Evolutionary conservation across 106 monocot genomes (phyloP), one percentile per base, ranked within the genome.

Genomic region (Alisma plantagoaquatica): DNA sequence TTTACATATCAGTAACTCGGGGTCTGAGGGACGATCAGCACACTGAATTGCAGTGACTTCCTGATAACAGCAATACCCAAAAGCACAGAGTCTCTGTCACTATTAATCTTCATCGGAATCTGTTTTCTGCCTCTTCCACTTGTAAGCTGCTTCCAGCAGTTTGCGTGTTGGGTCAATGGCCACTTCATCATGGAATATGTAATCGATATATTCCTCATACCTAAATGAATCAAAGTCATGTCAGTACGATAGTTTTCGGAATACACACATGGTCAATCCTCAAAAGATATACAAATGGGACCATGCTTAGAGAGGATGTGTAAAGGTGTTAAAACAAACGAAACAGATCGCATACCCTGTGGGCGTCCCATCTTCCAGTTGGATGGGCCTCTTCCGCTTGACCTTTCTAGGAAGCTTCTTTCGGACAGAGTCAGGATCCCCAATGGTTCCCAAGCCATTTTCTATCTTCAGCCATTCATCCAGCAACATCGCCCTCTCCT

Each of bases 141-240:
- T 77, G 64, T 96, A 88, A 0, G 88, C 88, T 45, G 88, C 88
- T 61, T 88, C 88, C 25, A 96, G 38, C 10, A 96, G 88, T 69
- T 88, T 96, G 59, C 88, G 60, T 53, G 77, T 88, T 5, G 94
- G 80, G 23, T 81, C 81, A 56, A 81, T 56, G 4, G 84, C 77
- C 47, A 75, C 88, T 28, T 96, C 94, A 45, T 96, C 94, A 43
- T 87, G 88, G 75, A 96, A 96, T 32, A 96, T 84, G 43, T 96
- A 96, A n/a, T 96, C 94, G n/a, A 81, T 73, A 31, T 88, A 96
- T 46, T 96, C 94, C 75, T 96, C 94, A 43, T 73, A 83, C 31
- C 92, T 93, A n/a, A n/a, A n/a, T n/a, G n/a, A n/a, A n/a, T n/a
- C n/a, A n/a, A n/a, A n/a, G n/a, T n/a, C n/a, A n/a, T n/a, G n/a